Base-by-base conservation (phyloP, 352 stramenopile species). In the Pythium myriotylum region DNA sequence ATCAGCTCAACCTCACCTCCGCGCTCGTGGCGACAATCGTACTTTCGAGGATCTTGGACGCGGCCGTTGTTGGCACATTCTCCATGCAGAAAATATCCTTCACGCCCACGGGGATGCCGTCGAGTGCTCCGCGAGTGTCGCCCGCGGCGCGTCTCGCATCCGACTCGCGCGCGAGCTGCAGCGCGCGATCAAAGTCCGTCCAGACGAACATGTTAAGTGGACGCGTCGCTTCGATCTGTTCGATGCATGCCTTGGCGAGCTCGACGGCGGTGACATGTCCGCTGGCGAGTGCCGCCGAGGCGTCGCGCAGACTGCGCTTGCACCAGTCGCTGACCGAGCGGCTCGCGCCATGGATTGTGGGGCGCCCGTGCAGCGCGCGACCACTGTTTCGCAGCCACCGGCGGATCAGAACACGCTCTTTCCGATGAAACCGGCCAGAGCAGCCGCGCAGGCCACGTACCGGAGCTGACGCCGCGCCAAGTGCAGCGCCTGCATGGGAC, bases 51-150 rank as follows among this genome's bases (percentile, higher is more conserved):
- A 98, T 97, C 63, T 88, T 89, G 54, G 92, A 98, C 10, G 73
- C 73, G 8, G 94, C 94, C 7, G 90, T 95, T 5, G 94, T 97
- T 12, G 91, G 84, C 20, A 93, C 80, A 29, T 80, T 78, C 41
- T 93, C 70, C 86, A 92, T 92, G 60, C 96, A 98, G 51, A 98
- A 93, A 65, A 98, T 97, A 54, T 98, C 92, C 68, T 99, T 99
- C 20, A 99, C 76, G 12, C 92, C 96, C 7, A 99, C 70, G 2
- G 96, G 96, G 54, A 99, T 96, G 42, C 97, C 97, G 68, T 98
- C 94, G 35, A 99, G 70, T 16, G 77, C 40, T n/a, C 81, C 81
- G 19, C 77, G 72, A 2, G 74, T 35, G 8, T 68, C 35, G 5
- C 79, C 79, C 22, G 66, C 56, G 6, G 60, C 57, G 17, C 89